Base-by-base conservation (phyloP, 169 alveolate genomes). In the Sarcocystis neurona region DNA sequence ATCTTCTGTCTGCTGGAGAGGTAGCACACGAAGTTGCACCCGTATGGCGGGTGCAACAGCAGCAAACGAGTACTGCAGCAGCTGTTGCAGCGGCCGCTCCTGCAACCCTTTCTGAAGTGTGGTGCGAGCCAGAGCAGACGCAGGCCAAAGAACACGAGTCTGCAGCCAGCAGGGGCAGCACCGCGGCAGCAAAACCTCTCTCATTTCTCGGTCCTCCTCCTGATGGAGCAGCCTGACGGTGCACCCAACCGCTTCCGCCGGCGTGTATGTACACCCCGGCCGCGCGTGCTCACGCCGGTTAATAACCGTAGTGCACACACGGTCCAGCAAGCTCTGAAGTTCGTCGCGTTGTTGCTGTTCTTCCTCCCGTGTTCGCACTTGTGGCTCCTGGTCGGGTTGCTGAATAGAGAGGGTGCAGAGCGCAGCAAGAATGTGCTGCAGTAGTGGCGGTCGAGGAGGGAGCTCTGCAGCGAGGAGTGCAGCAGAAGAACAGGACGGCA, bases 121-220 rank as follows among this genome's bases (percentile, higher is more conserved):
- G 27, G 34, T 53, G 30, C 58, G 4, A 2, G 82, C 47, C n/a
- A 72, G 32, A 2, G 82, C 82, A 4, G 82, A 72, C 15, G 82
- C 18, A 1, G 82, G 82, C 82, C 82, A 72, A 32, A 72, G 30
- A n/a, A 72, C 82, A 12, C 82, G 82, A 5, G 82, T 72, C 46
- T 43, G 82, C 82, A 72, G 53, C 58, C 82, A 39, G 53, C 82
- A 72, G 2, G 82, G 82, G 41, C 82, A 72, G 58, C 27, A 63
- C 75, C n/a, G n/a, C n/a, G 43, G 6, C 39, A 4, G 75, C 39
- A n/a, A 18, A 41, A 20, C 75, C 44, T 43, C 39, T 10, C 44
- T 15, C 43, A n/a, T n/a, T n/a, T n/a, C n/a, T n/a, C n/a, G n/a
- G n/a, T n/a, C n/a, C n/a, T n/a, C n/a, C n/a, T n/a, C n/a, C n/a